Evolutionary conservation across 352 stramenopile genomes (phyloP).

Genomic region (Globisporangium camurandrum): DNA sequence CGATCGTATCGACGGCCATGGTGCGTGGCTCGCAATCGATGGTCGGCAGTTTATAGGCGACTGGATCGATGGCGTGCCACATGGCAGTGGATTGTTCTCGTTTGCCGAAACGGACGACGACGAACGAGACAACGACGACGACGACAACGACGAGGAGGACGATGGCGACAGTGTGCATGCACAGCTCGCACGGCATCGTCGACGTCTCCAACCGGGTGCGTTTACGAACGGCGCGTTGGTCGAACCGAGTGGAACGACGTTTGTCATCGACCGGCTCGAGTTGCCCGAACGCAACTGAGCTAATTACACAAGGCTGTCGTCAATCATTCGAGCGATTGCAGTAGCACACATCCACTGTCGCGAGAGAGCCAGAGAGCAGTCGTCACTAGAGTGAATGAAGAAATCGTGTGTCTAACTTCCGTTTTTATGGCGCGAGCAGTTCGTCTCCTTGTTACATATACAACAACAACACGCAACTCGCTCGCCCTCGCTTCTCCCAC

Average conservation of each 20-base stretch:
- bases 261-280: slow-evolving; percentile 33
- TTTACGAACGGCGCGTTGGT: slow-evolving; percentile 40
- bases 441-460: slow-evolving; percentile 6
- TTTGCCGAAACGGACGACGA: slow-evolving; percentile 17
- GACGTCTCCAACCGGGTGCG: slow-evolving; percentile 22
- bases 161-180: neutral
- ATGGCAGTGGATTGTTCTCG: slow-evolving; percentile 47
- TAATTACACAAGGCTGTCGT: neutral
- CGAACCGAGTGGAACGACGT: slow-evolving; percentile 31
- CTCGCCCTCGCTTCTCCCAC: too few relatives aligned
- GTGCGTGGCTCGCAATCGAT: slow-evolving; percentile 42
- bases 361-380: neutral
- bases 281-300: slow-evolving; percentile 16
- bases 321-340: neutral
- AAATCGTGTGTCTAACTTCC: slow-evolving; percentile 68
- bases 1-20: slow-evolving; percentile 48
- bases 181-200: neutral
- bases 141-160: neutral
- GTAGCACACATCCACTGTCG: too few relatives aligned
- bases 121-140: slow-evolving; percentile 11
- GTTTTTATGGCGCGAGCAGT: slow-evolving; percentile 14
- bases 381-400: slow-evolving; percentile 4
- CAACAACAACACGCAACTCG: slow-evolving; percentile 12
- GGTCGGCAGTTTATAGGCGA: slow-evolving; percentile 42
- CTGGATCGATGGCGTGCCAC: slow-evolving; percentile 47